These are phyloP conservation scores for Pezicula neosporulosa DNA, from an alignment of 2,329 filamentous ascomycete genomes.

Conservation along the genomic window DNA sequence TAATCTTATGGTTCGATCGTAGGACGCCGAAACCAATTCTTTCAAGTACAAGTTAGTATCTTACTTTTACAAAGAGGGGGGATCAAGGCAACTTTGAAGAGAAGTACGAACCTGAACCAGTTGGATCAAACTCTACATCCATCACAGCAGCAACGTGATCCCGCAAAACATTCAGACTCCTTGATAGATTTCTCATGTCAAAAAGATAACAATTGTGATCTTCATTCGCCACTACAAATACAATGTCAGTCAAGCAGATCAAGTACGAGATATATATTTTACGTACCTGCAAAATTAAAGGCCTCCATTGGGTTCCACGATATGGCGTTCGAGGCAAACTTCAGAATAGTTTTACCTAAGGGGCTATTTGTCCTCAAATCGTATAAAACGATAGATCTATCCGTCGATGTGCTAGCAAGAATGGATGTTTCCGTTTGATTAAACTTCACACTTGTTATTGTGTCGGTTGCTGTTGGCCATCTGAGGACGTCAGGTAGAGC, in stretches of 20 bases:
- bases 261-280: too few relatives aligned
- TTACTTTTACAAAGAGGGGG: too few relatives aligned
- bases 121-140: slow-evolving; percentile 94
- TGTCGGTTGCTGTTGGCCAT: slow-evolving; percentile 88
- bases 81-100: too few relatives aligned
- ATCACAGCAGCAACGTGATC: slow-evolving; percentile 89
- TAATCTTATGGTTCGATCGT: slow-evolving; percentile 81
- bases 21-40: slow-evolving; percentile 86
- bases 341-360: slow-evolving; percentile 75
- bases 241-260: too few relatives aligned
- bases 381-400: slow-evolving; percentile 85
- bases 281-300: slow-evolving; percentile 72
- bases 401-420: slow-evolving; percentile 78
- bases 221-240: slow-evolving; percentile 68
- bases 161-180: slow-evolving; percentile 84
- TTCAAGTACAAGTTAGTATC: too few relatives aligned
- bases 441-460: slow-evolving; percentile 83
- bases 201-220: slow-evolving; percentile 92
- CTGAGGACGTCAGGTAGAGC: slow-evolving; percentile 77
- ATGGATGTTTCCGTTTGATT: slow-evolving; percentile 94
- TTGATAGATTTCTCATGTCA: slow-evolving; percentile 87
- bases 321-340: slow-evolving; percentile 78
- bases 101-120: slow-evolving; percentile 56
- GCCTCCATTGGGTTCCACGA: slow-evolving; percentile 97
- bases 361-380: slow-evolving; percentile 85